A percentile compares a stretch with the other conserved stretches of the same genome.
Evolutionary conservation across 2,329 filamentous ascomycete genomes (phyloP).

Genomic region (Juglanconis juglandina): DNA sequence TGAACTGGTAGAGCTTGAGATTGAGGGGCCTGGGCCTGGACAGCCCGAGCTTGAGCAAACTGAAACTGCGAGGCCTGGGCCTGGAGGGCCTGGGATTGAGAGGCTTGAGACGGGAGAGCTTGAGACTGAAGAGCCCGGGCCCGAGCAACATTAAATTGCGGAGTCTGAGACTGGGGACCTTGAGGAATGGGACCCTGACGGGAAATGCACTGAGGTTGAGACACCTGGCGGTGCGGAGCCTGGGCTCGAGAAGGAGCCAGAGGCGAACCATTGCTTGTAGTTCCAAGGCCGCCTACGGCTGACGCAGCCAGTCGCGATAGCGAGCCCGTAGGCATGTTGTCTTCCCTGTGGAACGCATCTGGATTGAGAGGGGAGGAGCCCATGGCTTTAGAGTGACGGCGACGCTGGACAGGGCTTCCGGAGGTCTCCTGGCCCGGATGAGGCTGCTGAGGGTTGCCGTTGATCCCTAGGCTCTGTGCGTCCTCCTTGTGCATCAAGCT

Average conservation of each 20-base stretch:
- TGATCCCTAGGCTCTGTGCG: neutral
- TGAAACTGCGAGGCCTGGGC: neutral
- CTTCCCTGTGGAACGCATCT: neutral
- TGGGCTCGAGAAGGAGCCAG: neutral
- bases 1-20: neutral
- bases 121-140: neutral
- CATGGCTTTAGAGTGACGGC: neutral
- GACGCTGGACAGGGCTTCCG: neutral
- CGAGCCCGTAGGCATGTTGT: neutral
- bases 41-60: neutral
- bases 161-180: neutral
- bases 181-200: neutral
- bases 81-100: neutral
- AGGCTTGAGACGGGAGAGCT: neutral
- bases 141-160: neutral
- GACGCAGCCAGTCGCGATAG: neutral
- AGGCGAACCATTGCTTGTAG: neutral
- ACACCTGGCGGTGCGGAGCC: too few relatives aligned
- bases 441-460: neutral
- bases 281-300: neutral
- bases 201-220: neutral
- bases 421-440: neutral
- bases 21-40: neutral
- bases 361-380: neutral
- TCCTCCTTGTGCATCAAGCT: neutral